These are phyloP conservation scores for Pythium graminicola DNA, from an alignment of 352 stramenopile genomes.

Conservation along the genomic window DNA sequence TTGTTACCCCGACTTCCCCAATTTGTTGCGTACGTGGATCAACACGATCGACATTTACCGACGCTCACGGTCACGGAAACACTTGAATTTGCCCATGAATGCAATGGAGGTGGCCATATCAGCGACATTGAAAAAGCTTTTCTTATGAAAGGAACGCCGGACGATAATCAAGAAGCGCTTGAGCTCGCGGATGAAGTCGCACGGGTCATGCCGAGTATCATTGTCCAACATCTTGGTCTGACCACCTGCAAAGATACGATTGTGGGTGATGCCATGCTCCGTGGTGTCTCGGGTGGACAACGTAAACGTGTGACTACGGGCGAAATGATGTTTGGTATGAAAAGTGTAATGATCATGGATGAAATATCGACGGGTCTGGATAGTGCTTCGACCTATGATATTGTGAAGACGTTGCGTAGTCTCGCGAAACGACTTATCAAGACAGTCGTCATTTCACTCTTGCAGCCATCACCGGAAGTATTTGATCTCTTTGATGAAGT, in stretches of 20 bases:
- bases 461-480: constrained; percentile 85
- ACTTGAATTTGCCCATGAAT: constrained; percentile 85
- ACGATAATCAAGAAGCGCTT: constrained; percentile 26
- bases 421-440: constrained; percentile 30
- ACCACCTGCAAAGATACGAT: constrained; percentile 40
- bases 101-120: constrained; percentile 25
- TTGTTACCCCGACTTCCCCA: constrained; percentile 22
- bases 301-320: constrained; percentile 59
- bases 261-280: constrained; percentile 44
- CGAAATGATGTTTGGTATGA: constrained; percentile 71
- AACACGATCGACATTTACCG: constrained; percentile 70
- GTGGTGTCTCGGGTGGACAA: constrained; percentile 56
- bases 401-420: constrained; percentile 60
- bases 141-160: constrained; percentile 29
- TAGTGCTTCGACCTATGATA: constrained; percentile 88
- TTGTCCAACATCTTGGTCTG: constrained; percentile 25
- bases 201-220: constrained; percentile 8
- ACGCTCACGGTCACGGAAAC: constrained; percentile 88
- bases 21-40: constrained; percentile 29
- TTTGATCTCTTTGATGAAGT: constrained; percentile 95
- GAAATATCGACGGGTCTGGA: constrained; percentile 92
- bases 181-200: background rate
- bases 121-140: constrained; percentile 19
- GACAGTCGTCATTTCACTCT: constrained; percentile 34
- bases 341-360: constrained; percentile 73